phyloP scores from a whole-genome alignment of 2,329 filamentous ascomycete genomes.

The Niveomyces coronatus region DNA sequence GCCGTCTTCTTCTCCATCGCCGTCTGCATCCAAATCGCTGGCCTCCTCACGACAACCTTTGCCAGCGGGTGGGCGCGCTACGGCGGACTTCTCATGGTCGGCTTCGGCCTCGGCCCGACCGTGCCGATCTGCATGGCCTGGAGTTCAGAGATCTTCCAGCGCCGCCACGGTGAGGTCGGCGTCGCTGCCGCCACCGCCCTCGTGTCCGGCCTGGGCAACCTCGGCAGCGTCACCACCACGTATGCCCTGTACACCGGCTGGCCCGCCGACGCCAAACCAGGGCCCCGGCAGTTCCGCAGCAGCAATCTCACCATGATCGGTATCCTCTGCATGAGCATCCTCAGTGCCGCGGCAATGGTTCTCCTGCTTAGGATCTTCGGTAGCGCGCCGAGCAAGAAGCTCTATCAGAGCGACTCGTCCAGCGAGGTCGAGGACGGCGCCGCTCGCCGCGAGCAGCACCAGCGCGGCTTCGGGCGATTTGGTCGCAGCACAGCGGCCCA shows the following conservation, averaged over 20 bases:
- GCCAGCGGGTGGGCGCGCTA: slow-evolving; percentile 77
- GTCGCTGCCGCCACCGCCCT: slow-evolving; percentile 78
- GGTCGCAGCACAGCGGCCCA: slow-evolving; percentile 22
- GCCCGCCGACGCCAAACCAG: slow-evolving; percentile 61
- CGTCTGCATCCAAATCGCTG: slow-evolving; percentile 68
- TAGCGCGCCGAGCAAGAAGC: slow-evolving; percentile 39
- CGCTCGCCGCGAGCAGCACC: slow-evolving; percentile 44
- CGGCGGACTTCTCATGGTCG: slow-evolving; percentile 78
- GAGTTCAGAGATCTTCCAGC: slow-evolving; percentile 85
- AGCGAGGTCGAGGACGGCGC: slow-evolving; percentile 49
- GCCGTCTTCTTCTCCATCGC: slow-evolving; percentile 73
- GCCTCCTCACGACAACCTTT: slow-evolving; percentile 70
- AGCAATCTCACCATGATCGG: slow-evolving; percentile 86
- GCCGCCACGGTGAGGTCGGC: slow-evolving; percentile 79
- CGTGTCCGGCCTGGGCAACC: slow-evolving; percentile 77
- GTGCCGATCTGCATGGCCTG: slow-evolving; percentile 92
- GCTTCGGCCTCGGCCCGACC: slow-evolving; percentile 81
- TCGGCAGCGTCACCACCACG: slow-evolving; percentile 77
- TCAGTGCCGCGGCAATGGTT: slow-evolving; percentile 60
- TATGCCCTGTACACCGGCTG: slow-evolving; percentile 86
- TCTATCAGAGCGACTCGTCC: slow-evolving; percentile 26
- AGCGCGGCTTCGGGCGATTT: slow-evolving; percentile 46
- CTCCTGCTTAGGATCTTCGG: slow-evolving; percentile 50
- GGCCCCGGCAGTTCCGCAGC: slow-evolving; percentile 62
- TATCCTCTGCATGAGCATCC: slow-evolving; percentile 68